phyloP scores from a whole-genome alignment of 106 monocot genomes.

The Dendrobium officinale region DNA sequence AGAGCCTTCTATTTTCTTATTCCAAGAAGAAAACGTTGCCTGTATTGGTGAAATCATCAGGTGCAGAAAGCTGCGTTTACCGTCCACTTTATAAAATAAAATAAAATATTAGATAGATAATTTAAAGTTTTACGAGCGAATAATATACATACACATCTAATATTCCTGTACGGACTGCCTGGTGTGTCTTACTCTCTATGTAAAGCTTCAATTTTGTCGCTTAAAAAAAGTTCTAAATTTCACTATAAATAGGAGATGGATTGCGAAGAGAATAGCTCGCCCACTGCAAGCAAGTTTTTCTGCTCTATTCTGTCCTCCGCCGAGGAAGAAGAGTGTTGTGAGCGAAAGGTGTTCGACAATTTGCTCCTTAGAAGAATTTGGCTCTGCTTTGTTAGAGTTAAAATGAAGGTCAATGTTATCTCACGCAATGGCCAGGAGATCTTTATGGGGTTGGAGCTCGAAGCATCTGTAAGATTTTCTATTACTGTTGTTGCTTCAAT shows the following conservation, averaged over 20 bases:
- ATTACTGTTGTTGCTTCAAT: not conserved
- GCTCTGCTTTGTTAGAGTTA: not conserved
- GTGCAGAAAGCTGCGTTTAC: no score
- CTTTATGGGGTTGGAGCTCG: slow-evolving; percentile 50
- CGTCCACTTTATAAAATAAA: no score
- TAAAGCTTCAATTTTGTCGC: no score
- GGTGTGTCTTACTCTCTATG: no score
- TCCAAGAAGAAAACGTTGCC: no score
- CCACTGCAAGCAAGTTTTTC: not conserved
- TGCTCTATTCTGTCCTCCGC: not conserved
- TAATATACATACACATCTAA: no score
- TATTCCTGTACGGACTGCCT: no score
- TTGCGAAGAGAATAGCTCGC: not conserved
- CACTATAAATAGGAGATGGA: not conserved
- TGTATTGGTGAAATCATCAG: no score
- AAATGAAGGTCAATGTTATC: slow-evolving; percentile 49
- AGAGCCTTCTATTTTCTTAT: no score
- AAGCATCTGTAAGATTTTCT: slow-evolving; percentile 23
- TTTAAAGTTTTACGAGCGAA: no score
- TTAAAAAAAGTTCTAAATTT: no score
- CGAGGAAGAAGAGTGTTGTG: not conserved
- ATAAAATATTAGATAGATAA: no score
- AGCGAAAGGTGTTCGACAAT: not conserved
- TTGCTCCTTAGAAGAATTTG: not conserved
- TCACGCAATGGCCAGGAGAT: slow-evolving; percentile 45